Conservation (phyloP, 306 rosid species). For the Begonia masoniana region DNA sequence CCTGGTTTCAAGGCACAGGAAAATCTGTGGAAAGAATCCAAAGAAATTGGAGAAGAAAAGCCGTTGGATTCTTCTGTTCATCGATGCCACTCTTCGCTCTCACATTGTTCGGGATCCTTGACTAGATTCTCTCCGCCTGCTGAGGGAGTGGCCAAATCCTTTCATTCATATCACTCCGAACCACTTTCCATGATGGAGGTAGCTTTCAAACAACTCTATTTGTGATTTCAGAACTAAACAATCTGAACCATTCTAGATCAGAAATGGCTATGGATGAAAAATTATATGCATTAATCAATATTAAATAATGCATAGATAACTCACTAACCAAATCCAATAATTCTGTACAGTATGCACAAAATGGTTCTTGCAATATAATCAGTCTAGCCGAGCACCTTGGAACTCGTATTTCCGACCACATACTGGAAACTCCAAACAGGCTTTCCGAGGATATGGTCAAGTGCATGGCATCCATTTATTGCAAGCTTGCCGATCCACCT, state of each 20-base stretch:
- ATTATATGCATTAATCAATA: no score
- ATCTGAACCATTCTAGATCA: not conserved
- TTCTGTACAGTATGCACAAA: slow-evolving; percentile 43
- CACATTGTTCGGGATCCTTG: slow-evolving; percentile 36
- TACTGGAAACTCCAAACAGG: slow-evolving; percentile 58
- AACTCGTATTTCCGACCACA: slow-evolving; percentile 72
- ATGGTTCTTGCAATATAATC: slow-evolving; percentile 48
- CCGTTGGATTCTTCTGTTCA: slow-evolving; percentile 41
- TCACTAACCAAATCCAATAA: not conserved
- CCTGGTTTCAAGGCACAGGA: slow-evolving; percentile 27
- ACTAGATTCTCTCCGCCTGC: no score
- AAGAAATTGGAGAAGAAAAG: slow-evolving; percentile 33
- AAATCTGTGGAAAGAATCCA: slow-evolving; percentile 22
- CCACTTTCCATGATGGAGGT: slow-evolving; percentile 90
- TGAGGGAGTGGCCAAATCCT: slow-evolving; percentile 22
- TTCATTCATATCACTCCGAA: slow-evolving; percentile 76
- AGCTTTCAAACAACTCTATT: slow-evolving; percentile 5
- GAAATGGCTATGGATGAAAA: not conserved
- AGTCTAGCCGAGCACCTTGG: slow-evolving; percentile 96
- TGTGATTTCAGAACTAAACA: not conserved
- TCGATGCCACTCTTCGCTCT: slow-evolving; percentile 73
- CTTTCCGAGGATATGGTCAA: slow-evolving; percentile 89
- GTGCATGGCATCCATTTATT: slow-evolving; percentile 77
- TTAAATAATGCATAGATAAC: not conserved
- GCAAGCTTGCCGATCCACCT: slow-evolving; percentile 80